Percentiles rank a stretch among this genome's conserved stretches.
phyloP scores from a whole-genome alignment of 2,329 filamentous ascomycete species.

The Pseudocercospora eumusae region DNA sequence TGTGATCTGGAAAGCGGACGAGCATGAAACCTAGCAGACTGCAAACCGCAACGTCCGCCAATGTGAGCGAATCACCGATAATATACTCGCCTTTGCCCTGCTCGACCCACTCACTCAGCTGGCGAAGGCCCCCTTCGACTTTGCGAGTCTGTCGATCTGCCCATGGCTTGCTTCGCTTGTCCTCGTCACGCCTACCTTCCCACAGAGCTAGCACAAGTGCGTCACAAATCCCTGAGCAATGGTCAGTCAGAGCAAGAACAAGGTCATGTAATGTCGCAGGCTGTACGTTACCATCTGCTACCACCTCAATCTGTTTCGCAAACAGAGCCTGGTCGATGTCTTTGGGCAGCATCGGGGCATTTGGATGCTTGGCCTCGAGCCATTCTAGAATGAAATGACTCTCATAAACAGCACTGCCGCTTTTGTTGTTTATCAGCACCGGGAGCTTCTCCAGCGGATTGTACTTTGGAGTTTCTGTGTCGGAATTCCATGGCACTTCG shows the following conservation, averaged over 20 bases:
- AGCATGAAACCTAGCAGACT: constrained; percentile 41
- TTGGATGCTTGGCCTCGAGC: constrained; percentile 40
- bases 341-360: constrained; percentile 34
- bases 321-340: constrained; percentile 36
- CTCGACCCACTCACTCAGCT: constrained; percentile 35
- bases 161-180: constrained; percentile 39
- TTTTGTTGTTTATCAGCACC: constrained; percentile 40
- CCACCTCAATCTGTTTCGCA: constrained; percentile 41
- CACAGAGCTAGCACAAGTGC: constrained; percentile 44
- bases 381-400: constrained; percentile 44
- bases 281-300: constrained; percentile 36
- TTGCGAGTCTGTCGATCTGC: constrained; percentile 41
- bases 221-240: constrained; percentile 39
- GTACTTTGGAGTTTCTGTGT: constrained; percentile 43
- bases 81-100: constrained; percentile 33
- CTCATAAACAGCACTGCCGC: constrained; percentile 40
- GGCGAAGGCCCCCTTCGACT: constrained; percentile 40
- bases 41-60: constrained; percentile 42
- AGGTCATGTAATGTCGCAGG: neutral
- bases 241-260: neutral
- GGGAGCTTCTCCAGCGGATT: constrained; percentile 47
- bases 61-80: constrained; percentile 37
- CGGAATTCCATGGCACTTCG: constrained; percentile 48
- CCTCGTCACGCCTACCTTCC: constrained; percentile 37
- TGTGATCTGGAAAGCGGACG: constrained; percentile 38